Evolutionary conservation across 208 protist genomes (phyloP).

Genomic region (Wallacemonas collosoma): DNA sequence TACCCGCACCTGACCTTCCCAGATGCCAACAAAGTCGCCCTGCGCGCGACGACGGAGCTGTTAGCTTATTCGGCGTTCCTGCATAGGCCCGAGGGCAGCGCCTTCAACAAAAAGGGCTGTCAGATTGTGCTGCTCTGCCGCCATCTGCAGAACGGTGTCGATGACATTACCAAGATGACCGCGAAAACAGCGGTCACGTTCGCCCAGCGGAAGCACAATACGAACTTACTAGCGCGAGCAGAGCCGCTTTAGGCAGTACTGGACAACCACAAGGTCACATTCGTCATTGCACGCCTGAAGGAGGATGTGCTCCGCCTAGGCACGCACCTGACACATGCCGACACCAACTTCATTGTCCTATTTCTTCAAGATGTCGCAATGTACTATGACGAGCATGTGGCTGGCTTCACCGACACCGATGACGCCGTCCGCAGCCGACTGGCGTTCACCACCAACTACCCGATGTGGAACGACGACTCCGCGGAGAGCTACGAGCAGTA

Average conservation of each 20-base stretch:
- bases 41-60: constrained; percentile 41
- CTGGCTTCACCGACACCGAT: not conserved
- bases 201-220: not conserved
- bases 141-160: too few relatives aligned
- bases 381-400: too few relatives aligned
- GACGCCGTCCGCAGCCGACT: constrained; percentile 25
- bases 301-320: not conserved
- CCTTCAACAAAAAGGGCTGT: not conserved
- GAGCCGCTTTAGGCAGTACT: not conserved
- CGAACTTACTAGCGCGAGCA: not conserved
- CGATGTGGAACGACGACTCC: constrained; percentile 39
- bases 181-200: constrained; percentile 5
- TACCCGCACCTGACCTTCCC: constrained; percentile 1
- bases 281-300: not conserved
- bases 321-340: too few relatives aligned
- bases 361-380: too few relatives aligned
- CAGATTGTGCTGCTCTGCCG: too few relatives aligned
- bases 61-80: constrained; percentile 30
- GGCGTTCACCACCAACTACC: constrained; percentile 40
- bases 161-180: too few relatives aligned
- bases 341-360: too few relatives aligned
- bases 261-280: not conserved
- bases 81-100: not conserved
- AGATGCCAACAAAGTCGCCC: constrained; percentile 19
- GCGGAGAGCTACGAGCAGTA: not conserved